These are phyloP conservation scores for Dichotomopilus funicola DNA, from an alignment of 2,329 filamentous ascomycete species.

Conservation along the genomic window DNA sequence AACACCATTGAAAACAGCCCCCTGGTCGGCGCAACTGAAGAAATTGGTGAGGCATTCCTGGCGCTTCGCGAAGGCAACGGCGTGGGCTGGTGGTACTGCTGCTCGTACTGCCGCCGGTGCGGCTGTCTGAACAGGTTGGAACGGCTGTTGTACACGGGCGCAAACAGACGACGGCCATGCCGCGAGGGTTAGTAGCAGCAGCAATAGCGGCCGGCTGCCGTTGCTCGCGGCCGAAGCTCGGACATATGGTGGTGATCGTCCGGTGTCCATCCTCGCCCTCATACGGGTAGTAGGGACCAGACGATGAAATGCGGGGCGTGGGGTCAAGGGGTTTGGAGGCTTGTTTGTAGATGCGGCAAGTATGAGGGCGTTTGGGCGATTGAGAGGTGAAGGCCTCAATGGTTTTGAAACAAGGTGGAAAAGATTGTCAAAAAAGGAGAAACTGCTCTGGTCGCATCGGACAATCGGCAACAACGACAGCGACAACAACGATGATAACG, in stretches of 20 bases:
- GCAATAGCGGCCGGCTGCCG: slow-evolving; percentile 8
- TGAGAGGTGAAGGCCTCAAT: too few relatives aligned
- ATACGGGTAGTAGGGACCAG: not conserved
- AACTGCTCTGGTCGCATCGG: too few relatives aligned
- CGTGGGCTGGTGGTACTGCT: too few relatives aligned
- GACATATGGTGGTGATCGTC: not conserved
- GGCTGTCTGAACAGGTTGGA: slow-evolving; percentile 27
- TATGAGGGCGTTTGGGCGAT: too few relatives aligned
- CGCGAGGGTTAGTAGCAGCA: not conserved
- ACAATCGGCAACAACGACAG: not conserved
- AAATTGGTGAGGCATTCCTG: slow-evolving; percentile 42
- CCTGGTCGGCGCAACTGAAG: slow-evolving; percentile 44
- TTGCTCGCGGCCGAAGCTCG: not conserved
- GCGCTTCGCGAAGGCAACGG: slow-evolving; percentile 18
- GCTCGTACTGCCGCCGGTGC: not conserved
- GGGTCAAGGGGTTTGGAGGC: too few relatives aligned
- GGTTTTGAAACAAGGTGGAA: too few relatives aligned
- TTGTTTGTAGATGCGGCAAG: too few relatives aligned
- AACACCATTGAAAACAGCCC: slow-evolving; percentile 40
- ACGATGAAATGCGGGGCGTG: too few relatives aligned
- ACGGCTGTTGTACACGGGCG: slow-evolving; percentile 23
- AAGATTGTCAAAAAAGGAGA: too few relatives aligned
- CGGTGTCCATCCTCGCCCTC: slow-evolving; percentile 10
- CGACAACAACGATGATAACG: not conserved
- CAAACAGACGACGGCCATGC: slow-evolving; percentile 13